These are phyloP conservation scores for Cupressus sempervirens DNA, from an alignment of 75 land plant species.

Conservation along the genomic window DNA sequence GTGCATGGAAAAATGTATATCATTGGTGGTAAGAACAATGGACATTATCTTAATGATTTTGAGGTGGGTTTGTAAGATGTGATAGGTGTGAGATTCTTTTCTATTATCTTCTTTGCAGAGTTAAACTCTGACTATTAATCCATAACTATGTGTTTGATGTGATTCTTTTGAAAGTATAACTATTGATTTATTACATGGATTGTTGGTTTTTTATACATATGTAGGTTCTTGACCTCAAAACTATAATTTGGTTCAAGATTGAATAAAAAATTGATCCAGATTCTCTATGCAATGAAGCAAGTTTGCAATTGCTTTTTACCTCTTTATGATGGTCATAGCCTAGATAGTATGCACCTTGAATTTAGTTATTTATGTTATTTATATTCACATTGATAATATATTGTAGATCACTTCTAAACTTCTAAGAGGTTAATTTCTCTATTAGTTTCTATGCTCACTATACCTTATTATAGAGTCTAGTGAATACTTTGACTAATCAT, in stretches of 20 bases:
- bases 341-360: slow-evolving; percentile 31
- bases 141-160: no score
- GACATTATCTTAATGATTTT: slow-evolving; percentile 80
- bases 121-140: not conserved
- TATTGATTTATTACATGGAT: not conserved
- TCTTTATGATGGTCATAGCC: slow-evolving; percentile 71
- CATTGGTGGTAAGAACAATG: slow-evolving; percentile 89
- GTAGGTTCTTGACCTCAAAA: slow-evolving; percentile 78
- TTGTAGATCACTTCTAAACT: not conserved
- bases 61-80: slow-evolving; percentile 43
- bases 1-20: slow-evolving; percentile 71
- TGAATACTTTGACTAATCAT: slow-evolving; percentile 4
- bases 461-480: not conserved
- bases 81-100: not conserved
- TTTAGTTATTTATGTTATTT: not conserved
- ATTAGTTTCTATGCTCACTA: slow-evolving; percentile 7
- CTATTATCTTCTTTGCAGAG: not conserved
- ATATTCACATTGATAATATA: not conserved
- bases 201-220: slow-evolving; percentile 2
- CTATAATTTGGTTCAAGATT: slow-evolving; percentile 66
- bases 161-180: not conserved
- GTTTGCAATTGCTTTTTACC: slow-evolving; percentile 40
- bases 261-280: slow-evolving; percentile 30
- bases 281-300: slow-evolving; percentile 14
- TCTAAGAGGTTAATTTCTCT: not conserved